Conservation (phyloP, 1,284 basidiomycete genomes). For the Amanita bisporigera region DNA sequence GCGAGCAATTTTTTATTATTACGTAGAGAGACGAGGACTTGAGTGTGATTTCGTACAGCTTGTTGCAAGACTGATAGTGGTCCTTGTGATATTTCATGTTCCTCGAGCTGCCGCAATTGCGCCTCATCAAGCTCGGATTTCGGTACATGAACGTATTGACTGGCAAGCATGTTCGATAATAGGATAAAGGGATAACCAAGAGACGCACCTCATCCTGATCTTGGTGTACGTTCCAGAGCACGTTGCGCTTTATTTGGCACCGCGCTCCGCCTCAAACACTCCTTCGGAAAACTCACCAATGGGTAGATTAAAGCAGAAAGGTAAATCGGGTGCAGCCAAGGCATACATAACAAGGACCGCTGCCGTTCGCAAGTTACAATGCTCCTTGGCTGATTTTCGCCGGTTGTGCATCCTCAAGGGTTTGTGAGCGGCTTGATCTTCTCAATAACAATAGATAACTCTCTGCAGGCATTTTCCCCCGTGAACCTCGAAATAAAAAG, state of each 20-base stretch:
- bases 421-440: slow-evolving; percentile 33
- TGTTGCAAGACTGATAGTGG: slow-evolving; percentile 98
- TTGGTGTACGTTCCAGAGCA: background rate
- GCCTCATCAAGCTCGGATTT: slow-evolving; percentile 98
- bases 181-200: background rate
- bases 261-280: slow-evolving; percentile 39
- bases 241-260: slow-evolving; percentile 28
- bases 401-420: slow-evolving; percentile 98
- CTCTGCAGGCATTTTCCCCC: slow-evolving; percentile 89
- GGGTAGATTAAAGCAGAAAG: slow-evolving; percentile 90
- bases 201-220: slow-evolving; percentile 42
- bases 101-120: slow-evolving; percentile 94
- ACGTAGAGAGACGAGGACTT: slow-evolving; percentile 95
- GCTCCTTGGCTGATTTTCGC: slow-evolving; percentile 96
- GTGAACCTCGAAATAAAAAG: slow-evolving; percentile 92
- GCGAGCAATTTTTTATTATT: slow-evolving; percentile 99
- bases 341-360: slow-evolving; percentile 93
- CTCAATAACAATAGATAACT: slow-evolving; percentile 9
- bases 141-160: slow-evolving; percentile 96
- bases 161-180: slow-evolving; percentile 42
- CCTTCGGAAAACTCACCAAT: slow-evolving; percentile 49
- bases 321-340: slow-evolving; percentile 93
- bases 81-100: slow-evolving; percentile 97
- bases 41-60: slow-evolving; percentile 96
- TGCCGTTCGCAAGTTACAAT: slow-evolving; percentile 93